phyloP scores from a whole-genome alignment of 73 alveolate species.

The Effrenium voratum region DNA sequence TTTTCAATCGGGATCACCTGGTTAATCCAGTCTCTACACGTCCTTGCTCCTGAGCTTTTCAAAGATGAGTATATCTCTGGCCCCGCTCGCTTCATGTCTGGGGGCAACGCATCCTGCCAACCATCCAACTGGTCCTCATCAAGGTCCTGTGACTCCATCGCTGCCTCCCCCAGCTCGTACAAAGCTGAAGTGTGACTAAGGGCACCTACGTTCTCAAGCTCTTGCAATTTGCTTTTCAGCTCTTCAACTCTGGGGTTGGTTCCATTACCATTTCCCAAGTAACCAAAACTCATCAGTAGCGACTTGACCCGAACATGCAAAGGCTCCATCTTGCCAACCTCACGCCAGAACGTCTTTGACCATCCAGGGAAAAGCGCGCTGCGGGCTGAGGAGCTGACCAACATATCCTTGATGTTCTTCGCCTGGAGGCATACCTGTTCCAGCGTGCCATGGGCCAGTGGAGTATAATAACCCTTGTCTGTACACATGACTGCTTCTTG shows the following conservation, averaged over 20 bases:
- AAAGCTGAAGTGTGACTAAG: background rate
- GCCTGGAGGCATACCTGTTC: background rate
- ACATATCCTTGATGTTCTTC: background rate
- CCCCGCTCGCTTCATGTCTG: constrained; percentile 6
- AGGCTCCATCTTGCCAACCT: background rate
- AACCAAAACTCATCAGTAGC: background rate
- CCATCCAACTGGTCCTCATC: background rate
- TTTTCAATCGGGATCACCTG: background rate
- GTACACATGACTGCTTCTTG: too few relatives aligned
- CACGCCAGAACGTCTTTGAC: background rate
- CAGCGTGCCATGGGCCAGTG: background rate
- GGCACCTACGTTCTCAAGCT: background rate
- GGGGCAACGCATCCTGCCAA: constrained; percentile 1
- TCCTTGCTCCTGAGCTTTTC: background rate
- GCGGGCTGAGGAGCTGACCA: background rate
- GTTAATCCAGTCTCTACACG: background rate
- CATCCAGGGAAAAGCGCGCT: background rate
- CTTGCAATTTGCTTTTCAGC: background rate
- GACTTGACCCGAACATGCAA: background rate
- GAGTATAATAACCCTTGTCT: too few relatives aligned
- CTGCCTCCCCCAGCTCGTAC: background rate
- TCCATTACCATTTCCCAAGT: background rate
- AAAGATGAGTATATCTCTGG: constrained; percentile 8
- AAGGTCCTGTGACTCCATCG: background rate
- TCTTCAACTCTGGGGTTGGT: background rate